Conservation (phyloP, 2,329 filamentous ascomycete genomes). For the Botryosphaeria dothidea region DNA sequence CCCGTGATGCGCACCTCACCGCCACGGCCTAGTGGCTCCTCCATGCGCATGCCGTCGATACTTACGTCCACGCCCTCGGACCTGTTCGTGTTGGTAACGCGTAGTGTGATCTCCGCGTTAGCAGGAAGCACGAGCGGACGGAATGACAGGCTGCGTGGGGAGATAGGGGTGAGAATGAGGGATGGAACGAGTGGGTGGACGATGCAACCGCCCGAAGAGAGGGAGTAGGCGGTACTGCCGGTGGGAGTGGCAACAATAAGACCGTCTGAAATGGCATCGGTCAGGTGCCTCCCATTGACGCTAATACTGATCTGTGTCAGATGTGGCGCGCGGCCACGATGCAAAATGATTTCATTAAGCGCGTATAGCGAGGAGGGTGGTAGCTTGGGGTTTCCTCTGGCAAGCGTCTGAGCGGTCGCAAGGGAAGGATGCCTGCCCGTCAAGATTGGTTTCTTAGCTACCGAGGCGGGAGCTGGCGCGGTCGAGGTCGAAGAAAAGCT, state of each 20-base stretch:
- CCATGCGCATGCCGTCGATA: conserved; percentile 50
- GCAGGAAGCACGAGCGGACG: conserved; percentile 85
- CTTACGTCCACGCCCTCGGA: conserved; percentile 52
- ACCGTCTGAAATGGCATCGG: conserved; percentile 91
- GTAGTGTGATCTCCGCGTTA: conserved; percentile 79
- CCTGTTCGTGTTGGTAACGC: conserved; percentile 66
- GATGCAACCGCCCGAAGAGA: conserved; percentile 91
- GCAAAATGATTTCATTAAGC: conserved; percentile 93
- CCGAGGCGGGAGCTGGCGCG: conserved; percentile 19
- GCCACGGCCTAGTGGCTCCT: conserved; percentile 39
- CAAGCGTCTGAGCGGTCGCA: conserved; percentile 23
- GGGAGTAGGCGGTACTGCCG: conserved; percentile 90
- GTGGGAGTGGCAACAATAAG: conserved; percentile 94
- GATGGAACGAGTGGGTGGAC: conserved; percentile 90
- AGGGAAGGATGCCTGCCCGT: conserved; percentile 18
- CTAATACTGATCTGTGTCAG: conserved; percentile 90
- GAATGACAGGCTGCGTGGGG: conserved; percentile 88
- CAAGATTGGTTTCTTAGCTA: conserved; percentile 28
- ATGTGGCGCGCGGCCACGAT: conserved; percentile 86
- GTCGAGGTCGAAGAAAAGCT: conserved; percentile 46
- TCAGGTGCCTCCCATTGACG: conserved; percentile 85
- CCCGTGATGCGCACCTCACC: conserved; percentile 85
- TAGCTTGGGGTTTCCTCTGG: conserved; percentile 29
- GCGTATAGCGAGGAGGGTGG: conserved; percentile 62
- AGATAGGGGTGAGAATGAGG: conserved; percentile 90